Evolutionary conservation across 768 basidiomycete species (phyloP).

Genomic region (Gyrodon lividus): DNA sequence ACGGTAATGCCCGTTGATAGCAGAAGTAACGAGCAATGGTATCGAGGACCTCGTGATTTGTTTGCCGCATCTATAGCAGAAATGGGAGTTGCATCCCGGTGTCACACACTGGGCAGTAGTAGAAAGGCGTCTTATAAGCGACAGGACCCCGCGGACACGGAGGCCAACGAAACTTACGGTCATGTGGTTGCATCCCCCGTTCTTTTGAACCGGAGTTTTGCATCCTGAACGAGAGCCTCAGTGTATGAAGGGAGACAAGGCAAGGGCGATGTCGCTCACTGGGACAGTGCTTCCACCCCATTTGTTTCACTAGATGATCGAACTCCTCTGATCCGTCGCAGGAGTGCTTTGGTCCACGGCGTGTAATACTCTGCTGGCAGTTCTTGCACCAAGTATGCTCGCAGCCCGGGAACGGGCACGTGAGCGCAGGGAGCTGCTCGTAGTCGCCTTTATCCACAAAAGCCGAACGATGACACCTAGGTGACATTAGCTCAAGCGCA

Average conservation of each 20-base stretch:
- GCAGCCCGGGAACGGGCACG: slow-evolving; percentile 51
- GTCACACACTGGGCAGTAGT: slow-evolving; percentile 40
- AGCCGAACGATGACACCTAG: slow-evolving; percentile 49
- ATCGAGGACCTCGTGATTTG: slow-evolving; percentile 41
- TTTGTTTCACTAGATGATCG: slow-evolving; percentile 43
- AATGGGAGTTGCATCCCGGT: slow-evolving; percentile 56
- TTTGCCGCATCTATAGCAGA: slow-evolving; percentile 52
- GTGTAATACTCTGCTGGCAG: slow-evolving; percentile 42
- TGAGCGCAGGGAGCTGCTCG: slow-evolving; percentile 37
- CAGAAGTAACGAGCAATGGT: slow-evolving; percentile 30
- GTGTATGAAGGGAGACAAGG: background rate
- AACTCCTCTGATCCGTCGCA: slow-evolving; percentile 60
- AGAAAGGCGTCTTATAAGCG: background rate
- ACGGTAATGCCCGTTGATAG: slow-evolving; percentile 34
- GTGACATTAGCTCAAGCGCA: background rate
- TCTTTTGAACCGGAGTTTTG: slow-evolving; percentile 49
- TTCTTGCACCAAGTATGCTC: slow-evolving; percentile 57
- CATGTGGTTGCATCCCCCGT: slow-evolving; percentile 59
- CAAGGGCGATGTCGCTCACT: slow-evolving; percentile 33
- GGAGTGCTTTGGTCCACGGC: slow-evolving; percentile 42
- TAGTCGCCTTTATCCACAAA: slow-evolving; percentile 53
- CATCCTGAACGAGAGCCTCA: slow-evolving; percentile 31
- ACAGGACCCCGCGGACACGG: background rate
- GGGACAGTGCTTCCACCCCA: slow-evolving; percentile 66
- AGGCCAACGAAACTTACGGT: slow-evolving; percentile 39